Conservation (phyloP, 2,329 filamentous ascomycete genomes). For the Fusarium scirpi region DNA sequence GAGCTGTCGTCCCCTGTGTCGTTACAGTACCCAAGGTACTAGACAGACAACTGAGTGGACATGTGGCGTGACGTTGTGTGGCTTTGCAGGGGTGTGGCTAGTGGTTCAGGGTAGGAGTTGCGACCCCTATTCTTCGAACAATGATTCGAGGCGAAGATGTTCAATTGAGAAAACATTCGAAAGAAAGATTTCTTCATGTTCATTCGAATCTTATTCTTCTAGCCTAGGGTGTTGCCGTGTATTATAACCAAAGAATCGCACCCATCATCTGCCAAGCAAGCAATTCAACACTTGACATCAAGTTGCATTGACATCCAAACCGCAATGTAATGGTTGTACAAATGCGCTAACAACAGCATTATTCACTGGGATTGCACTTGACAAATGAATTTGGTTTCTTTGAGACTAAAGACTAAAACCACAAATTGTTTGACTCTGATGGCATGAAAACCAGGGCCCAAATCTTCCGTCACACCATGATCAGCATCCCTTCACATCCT, state of each 20-base stretch:
- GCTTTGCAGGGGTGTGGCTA: slow-evolving; percentile 20
- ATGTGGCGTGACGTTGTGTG: slow-evolving; percentile 18
- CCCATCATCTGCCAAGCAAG: not conserved
- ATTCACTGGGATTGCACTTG: not conserved
- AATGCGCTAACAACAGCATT: not conserved
- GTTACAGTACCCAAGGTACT: not conserved
- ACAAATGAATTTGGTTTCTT: not conserved
- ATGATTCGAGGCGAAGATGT: not conserved
- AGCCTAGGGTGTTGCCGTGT: not conserved
- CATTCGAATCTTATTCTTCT: not conserved
- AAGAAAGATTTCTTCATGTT: not conserved
- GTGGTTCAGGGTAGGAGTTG: slow-evolving; percentile 21
- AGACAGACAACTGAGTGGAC: slow-evolving; percentile 7
- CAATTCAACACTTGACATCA: not conserved
- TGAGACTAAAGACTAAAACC: not conserved
- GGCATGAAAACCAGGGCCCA: not conserved
- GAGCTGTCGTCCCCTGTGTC: slow-evolving; percentile 37
- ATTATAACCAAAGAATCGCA: rapidly evolving
- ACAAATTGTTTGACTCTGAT: not conserved
- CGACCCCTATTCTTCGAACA: slow-evolving; percentile 11
- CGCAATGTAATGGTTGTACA: not conserved
- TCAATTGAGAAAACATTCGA: not conserved
- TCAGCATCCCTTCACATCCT: not conserved
- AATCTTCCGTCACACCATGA: not conserved
- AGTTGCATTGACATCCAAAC: too few relatives aligned